Evolutionary conservation across 2,329 filamentous ascomycete species (phyloP).

Genomic region (Hypomyces perniciosus): DNA sequence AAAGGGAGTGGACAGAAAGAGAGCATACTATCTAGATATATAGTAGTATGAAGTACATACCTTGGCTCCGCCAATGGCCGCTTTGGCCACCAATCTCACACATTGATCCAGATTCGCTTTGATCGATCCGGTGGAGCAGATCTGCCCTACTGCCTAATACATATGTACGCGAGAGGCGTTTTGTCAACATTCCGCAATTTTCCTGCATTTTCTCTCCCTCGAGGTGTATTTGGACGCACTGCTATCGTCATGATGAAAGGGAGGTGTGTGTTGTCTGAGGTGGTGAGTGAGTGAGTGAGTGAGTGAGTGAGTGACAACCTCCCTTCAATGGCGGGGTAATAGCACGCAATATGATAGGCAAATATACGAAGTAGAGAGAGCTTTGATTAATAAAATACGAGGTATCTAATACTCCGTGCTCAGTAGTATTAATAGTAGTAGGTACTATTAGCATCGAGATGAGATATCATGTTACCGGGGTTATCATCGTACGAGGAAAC

Average conservation of each 20-base stretch:
- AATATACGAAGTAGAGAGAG: neutral
- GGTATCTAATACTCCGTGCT: neutral
- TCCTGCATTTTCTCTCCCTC: neutral
- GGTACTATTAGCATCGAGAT: no score
- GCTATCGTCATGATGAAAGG: neutral
- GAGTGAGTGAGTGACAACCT: neutral
- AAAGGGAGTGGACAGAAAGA: neutral
- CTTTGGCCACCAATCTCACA: constrained; percentile 63
- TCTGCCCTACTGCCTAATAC: constrained; percentile 71
- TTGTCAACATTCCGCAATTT: neutral
- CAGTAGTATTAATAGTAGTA: no score
- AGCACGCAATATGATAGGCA: neutral
- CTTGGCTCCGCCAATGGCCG: constrained; percentile 70
- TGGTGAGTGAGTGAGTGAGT: neutral
- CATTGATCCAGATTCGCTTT: constrained; percentile 75
- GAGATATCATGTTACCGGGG: no score
- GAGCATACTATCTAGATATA: neutral
- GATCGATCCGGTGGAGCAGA: constrained; percentile 78
- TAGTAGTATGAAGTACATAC: constrained; percentile 35
- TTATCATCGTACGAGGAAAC: no score
- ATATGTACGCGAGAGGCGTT: neutral
- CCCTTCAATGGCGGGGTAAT: neutral
- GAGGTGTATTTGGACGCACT: neutral
- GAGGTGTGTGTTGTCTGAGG: neutral
- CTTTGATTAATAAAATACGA: neutral